Conservation (phyloP, 345 rosid species). For the Camelina neglecta region DNA sequence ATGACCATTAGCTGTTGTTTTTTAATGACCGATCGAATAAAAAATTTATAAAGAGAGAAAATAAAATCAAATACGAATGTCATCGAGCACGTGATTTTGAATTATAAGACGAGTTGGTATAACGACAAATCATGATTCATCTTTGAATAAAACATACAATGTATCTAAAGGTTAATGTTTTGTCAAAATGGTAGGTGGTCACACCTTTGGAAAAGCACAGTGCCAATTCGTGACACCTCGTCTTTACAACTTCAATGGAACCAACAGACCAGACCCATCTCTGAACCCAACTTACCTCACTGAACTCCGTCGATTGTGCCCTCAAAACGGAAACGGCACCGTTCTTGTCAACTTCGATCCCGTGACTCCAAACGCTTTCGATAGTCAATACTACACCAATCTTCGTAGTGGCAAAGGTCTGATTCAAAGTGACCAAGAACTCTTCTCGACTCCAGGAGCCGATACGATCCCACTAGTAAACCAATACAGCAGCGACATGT, state of each 20-base stretch:
- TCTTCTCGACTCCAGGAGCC: constrained; percentile 44
- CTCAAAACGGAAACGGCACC: constrained; percentile 54
- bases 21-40: not conserved
- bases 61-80: not conserved
- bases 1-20: not conserved
- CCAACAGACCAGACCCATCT: constrained; percentile 56
- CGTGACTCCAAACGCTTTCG: constrained; percentile 55
- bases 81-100: not conserved
- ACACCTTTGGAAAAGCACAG: constrained; percentile 69
- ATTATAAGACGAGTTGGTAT: not conserved
- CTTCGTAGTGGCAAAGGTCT: constrained; percentile 44
- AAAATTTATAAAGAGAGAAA: not conserved
- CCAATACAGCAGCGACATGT: constrained; percentile 32
- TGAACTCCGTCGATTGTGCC: constrained; percentile 51
- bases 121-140: constrained; percentile 10
- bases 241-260: constrained; percentile 54
- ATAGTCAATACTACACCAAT: constrained; percentile 56
- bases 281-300: constrained; percentile 48
- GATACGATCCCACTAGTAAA: constrained; percentile 39
- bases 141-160: not conserved
- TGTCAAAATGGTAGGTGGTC: constrained; percentile 55
- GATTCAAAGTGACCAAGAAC: constrained; percentile 45
- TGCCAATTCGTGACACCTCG: constrained; percentile 50
- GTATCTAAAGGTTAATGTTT: constrained; percentile 4
- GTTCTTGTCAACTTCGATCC: constrained; percentile 54